Base-by-base conservation (phyloP, 164 flowering plant genomes). In the Dillenia turbinata region DNA sequence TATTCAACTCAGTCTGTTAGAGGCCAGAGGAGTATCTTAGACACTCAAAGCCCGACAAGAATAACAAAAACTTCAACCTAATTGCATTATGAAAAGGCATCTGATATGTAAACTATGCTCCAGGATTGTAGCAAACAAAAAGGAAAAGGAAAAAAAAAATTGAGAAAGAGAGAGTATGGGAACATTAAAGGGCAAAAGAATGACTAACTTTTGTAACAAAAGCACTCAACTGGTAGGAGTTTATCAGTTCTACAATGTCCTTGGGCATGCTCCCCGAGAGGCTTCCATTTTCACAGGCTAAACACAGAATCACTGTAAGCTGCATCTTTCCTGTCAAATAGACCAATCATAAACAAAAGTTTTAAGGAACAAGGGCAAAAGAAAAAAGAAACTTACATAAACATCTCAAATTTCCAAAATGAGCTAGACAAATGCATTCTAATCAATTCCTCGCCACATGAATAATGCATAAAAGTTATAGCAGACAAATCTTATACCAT, bases 151-250 rank as follows among this genome's bases (percentile, higher is more conserved):
- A 55, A 52, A 7, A 5, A 60, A 49, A 13, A 58, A 51, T 9
- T 57, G 22, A 43, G 7, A 52, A 3, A 59, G 9, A 50, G 26
- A 49, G 44, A 47, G 19, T 19, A 52, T 10, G 58, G 64, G 52
- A 62, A 19, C 22, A 19, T 19, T 19, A 19, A 1, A 19, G 22
- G 22, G 22, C 11, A 70, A 75, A 77, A 66, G 22, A 70, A 70
- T 60, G 70, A 84, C 92, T 69, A 76, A 87, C 97, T 76, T 86
- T 85, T 62, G 89, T 70, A n/a, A 78, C 60, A 72, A 82, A 90
- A 73, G 90, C 75, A 83, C 81, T 83, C 88, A 90, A 86, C 73
- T 83, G 79, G 78, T 87, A 70, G 63, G 74, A 69, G 17, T 77
- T 74, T 57, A 86, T 67, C 19, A 94, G 83, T 76, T 89, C 87